Evolutionary conservation across 352 stramenopile species (phyloP), one percentile per base, ranked within the genome.

Genomic region (Phytophthora palmivora): DNA sequence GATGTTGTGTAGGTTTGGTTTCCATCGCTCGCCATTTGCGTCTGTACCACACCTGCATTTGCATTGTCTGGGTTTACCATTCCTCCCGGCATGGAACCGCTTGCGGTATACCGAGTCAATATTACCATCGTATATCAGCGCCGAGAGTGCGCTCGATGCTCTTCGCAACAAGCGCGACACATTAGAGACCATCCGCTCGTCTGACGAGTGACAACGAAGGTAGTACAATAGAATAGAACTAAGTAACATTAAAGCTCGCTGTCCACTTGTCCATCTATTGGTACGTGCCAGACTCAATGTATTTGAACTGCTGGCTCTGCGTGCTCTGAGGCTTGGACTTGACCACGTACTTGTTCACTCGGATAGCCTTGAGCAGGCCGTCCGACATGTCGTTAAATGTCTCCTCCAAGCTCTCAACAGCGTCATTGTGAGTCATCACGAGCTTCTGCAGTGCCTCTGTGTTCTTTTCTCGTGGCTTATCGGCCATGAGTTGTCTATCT

Each of bases 341-440:
- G 46, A 85, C 80, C 47, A 89, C 79, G 64, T 93, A 95, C 67
- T 93, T 95, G 78, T 92, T 92, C 11, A 93, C 80, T 41, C 82
- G 77, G 49, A 95, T 90, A 28, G 81, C 75, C 68, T 95, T 95
- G 46, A 95, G 76, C 44, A 95, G 62, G 1, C 82, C 83, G 54
- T 95, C 86, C 42, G 86, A 91, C 78, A 90, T 93, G 58, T 95
- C 84, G 43, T 86, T 87, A 45, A 93, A 92, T 28, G 80, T 90
- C 44, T 95, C 84, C 52, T 95, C 86, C 33, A 93, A 53, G 34
- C 79, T 87, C 56, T 95, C 86, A 8, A 95, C 79, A 15, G 74
- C 73, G 34, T 92, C 82, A 53, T 92, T 93, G 62, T 93, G 84
- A 1, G 77, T 55, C 21, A 74, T 34, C 44, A 88, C 77, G 15